Evolutionary conservation across 192 early-diverging fungal species (phyloP).

Genomic region (Backusella morwellensis): DNA sequence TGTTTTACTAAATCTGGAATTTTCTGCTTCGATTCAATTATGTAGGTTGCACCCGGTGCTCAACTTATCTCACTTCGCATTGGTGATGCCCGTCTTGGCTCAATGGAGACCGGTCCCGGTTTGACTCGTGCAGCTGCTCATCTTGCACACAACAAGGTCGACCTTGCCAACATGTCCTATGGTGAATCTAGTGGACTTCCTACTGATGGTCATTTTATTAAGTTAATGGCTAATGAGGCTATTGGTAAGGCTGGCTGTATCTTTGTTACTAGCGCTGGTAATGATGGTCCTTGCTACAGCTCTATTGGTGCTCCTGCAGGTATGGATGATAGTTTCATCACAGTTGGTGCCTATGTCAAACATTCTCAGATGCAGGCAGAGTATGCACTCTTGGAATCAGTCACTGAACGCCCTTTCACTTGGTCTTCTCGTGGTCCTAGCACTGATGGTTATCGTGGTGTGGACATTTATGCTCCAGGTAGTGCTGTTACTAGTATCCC

Average conservation of each 20-base stretch:
- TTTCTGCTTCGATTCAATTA: not conserved
- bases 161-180: conserved; percentile 86
- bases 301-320: conserved; percentile 86
- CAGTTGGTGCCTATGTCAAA: conserved; percentile 90
- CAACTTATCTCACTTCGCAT: conserved; percentile 94
- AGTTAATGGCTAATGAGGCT: conserved; percentile 77
- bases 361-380: conserved; percentile 83
- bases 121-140: conserved; percentile 82
- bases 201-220: conserved; percentile 78
- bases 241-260: conserved; percentile 81
- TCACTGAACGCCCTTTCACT: conserved; percentile 78
- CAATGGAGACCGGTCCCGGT: conserved; percentile 82
- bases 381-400: conserved; percentile 78
- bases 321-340: conserved; percentile 70
- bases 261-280: conserved; percentile 89
- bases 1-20: not conserved
- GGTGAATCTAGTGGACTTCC: conserved; percentile 78
- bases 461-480: conserved; percentile 84
- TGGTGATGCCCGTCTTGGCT: conserved; percentile 64
- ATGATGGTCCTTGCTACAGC: conserved; percentile 86
- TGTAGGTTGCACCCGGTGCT: conserved; percentile 86
- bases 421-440: conserved; percentile 91
- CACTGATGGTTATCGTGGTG: conserved; percentile 80
- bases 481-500: conserved; percentile 92
- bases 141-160: conserved; percentile 61